Percentiles rank a stretch among this genome's conserved stretches.
These are phyloP conservation scores for Cryptosporidium canis DNA, from an alignment of 169 alveolate genomes.

Conservation along the genomic window DNA sequence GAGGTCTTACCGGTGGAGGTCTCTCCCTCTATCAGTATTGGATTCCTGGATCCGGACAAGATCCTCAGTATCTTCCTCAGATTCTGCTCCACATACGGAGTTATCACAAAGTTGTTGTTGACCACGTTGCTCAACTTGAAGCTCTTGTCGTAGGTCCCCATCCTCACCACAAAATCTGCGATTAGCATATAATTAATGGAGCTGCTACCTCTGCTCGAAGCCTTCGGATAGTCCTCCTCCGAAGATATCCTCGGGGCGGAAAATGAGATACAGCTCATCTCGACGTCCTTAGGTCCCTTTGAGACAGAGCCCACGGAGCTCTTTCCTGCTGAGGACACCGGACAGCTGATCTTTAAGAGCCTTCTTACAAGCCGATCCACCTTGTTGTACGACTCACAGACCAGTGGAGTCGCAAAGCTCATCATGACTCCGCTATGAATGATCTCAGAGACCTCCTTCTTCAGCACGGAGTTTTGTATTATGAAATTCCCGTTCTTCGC, in stretches of 20 bases:
- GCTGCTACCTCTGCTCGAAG: neutral
- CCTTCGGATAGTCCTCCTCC: neutral
- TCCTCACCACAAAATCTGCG: conserved; percentile 69
- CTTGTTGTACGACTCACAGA: conserved; percentile 9
- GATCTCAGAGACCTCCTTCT: neutral
- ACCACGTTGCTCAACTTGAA: conserved; percentile 72
- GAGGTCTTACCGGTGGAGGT: conserved; percentile 99
- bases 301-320: neutral
- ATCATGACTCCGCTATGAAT: conserved; percentile 76
- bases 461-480: conserved; percentile 19
- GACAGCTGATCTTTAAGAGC: neutral
- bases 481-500: neutral
- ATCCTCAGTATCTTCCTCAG: conserved; percentile 90
- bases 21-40: conserved; percentile 99
- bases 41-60: conserved; percentile 92
- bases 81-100: conserved; percentile 88
- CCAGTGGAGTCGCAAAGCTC: conserved; percentile 79
- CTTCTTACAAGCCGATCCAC: conserved; percentile 2
- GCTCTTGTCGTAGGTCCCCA: conserved; percentile 59
- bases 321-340: neutral
- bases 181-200: conserved; percentile 3
- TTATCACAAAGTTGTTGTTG: conserved; percentile 86
- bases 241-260: neutral
- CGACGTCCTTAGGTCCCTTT: neutral
- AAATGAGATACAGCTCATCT: neutral